phyloP scores from a whole-genome alignment of 352 stramenopile species.

The Phytophthora fragariaefolia region DNA sequence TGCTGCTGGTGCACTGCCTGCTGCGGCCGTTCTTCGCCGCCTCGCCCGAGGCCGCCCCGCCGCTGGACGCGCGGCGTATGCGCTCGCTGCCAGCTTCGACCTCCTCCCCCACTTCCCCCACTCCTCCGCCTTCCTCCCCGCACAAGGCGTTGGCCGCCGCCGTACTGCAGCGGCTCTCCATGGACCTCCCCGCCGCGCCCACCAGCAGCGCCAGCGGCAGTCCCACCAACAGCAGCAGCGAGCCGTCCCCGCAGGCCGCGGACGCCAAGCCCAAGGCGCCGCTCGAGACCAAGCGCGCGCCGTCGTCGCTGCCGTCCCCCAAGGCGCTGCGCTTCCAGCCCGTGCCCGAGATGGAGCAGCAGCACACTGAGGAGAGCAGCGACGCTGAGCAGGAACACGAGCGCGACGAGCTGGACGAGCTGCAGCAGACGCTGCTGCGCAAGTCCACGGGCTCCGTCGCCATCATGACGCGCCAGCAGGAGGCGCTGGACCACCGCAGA shows the following conservation, averaged over 20 bases:
- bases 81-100: background rate
- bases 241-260: slow-evolving; percentile 32
- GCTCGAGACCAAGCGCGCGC: slow-evolving; percentile 16
- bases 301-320: slow-evolving; percentile 26
- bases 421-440: slow-evolving; percentile 33
- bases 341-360: slow-evolving; percentile 7
- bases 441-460: slow-evolving; percentile 49
- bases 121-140: background rate
- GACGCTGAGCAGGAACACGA: slow-evolving; percentile 19
- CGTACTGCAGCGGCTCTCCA: slow-evolving; percentile 25
- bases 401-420: slow-evolving; percentile 24
- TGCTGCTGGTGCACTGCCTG: slow-evolving; percentile 40
- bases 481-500: slow-evolving; percentile 45
- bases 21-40: slow-evolving; percentile 38
- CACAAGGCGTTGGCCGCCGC: slow-evolving; percentile 25
- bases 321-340: slow-evolving; percentile 16
- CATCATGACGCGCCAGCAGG: slow-evolving; percentile 46
- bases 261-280: slow-evolving; percentile 18
- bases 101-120: background rate
- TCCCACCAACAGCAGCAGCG: slow-evolving; percentile 42
- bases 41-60: slow-evolving; percentile 12
- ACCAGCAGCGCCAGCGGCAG: slow-evolving; percentile 4
- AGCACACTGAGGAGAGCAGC: background rate
- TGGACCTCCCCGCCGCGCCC: slow-evolving; percentile 19
- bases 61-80: slow-evolving; percentile 16